Base-by-base conservation (phyloP, 1,284 basidiomycete genomes). In the Stygiomarasmius scandens region DNA sequence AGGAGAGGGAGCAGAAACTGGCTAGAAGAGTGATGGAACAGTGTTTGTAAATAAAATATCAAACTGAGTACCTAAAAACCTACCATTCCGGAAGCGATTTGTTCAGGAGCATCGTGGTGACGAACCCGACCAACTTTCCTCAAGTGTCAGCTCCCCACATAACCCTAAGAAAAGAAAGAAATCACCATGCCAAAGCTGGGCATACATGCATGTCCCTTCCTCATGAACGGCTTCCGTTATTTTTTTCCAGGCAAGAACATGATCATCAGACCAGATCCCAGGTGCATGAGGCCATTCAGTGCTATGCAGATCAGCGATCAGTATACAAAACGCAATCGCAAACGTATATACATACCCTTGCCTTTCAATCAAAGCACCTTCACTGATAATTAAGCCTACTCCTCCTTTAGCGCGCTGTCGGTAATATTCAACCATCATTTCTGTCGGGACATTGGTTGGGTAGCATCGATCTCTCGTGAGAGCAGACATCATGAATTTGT, bases 341-440 rank as follows among this genome's bases (percentile, higher is more conserved):
- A 41, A 45, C 12, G 43, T 25, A 45, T 10, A 6, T 50, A 60
- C 69, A 10, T 54, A 75, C 77, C 77, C 77, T 68, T 78, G 77
- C 46, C 70, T 74, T 14, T 66, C 63, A 41, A 78, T 65, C 2
- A 77, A 69, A 11, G 69, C 70, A 0, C 72, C 81, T 63, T 82
- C 81, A 1, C 74, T 71, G n/a, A 81, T 69, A 25, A 83, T 74
- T 9, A 82, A 66, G 0, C 76, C 76, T 1, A 75, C 76, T 9
- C 72, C 72, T 11, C 71, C 69, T 25, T 32, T 43, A 23, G 50
- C 58, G 2, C 81, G 73, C 58, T 83, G 80, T 1, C 66, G 60
- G 57, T 82, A 82, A 65, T 82, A 82, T 56, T 78, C 73, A 12
- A 63, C 58, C 68, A 76, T 78, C 24, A 74, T 56, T 2, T 71